Evolutionary conservation across 2,329 filamentous ascomycete species (phyloP), one percentile per base, ranked within the genome.

Genomic region (Harringtonia lauricola): DNA sequence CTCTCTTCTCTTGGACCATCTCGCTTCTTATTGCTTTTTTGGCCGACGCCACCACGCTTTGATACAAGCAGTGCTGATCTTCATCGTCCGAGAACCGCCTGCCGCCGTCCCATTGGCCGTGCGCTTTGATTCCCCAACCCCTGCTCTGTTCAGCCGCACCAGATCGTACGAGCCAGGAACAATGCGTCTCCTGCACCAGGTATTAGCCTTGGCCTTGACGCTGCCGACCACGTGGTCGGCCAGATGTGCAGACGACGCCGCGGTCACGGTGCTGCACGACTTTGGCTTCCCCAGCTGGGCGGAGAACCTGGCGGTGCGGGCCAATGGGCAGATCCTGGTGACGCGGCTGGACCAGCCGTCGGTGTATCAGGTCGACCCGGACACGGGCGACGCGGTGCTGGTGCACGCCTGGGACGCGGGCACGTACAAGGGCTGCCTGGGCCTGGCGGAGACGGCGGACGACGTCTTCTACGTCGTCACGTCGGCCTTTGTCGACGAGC

Each of bases 241-340:
- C 30, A 33, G 15, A 13, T 14, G 13, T 6, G 30, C n/a, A 13
- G 6, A 12, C 13, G 9, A 29, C 15, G 40, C 40, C 2, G 24
- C 18, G 17, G 41, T 43, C 18, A 33, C 41, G 19, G 41, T 39
- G 35, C 26, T 43, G 35, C 19, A 24, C 28, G 18, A 26, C 19
- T 43, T 43, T 33, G 5, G 26, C 14, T 33, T 31, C 30, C 41
- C 39, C 4, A 39, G 39, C 35, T 45, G 44, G 29, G 40, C 26
- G n/a, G 64, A 66, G 46, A 66, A 66, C 42, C 51, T 66, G 21
- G 59, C 55, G 9, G 45, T 61, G 3, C 59, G 57, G 18, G 41
- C 53, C n/a, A 63, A 63, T 37, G 60, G 59, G 14, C 53, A 59
- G 22, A 48, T 65, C n/a, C 55, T 65, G 26, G 55, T 59, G n/a